Conservation (phyloP, 805 yeast species). For the Barnettozyma californica region DNA sequence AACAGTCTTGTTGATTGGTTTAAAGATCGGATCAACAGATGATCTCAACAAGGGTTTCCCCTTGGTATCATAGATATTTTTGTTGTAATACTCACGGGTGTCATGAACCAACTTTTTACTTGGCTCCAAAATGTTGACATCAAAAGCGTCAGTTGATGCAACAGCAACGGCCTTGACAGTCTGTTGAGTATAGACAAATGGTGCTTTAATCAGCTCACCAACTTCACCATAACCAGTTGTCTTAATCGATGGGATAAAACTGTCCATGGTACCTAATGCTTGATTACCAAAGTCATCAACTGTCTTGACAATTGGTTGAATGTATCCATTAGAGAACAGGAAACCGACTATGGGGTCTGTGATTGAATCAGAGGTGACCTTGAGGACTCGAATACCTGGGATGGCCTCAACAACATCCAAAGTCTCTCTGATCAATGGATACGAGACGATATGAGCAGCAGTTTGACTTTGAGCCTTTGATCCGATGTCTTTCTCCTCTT, state of each 20-base stretch:
- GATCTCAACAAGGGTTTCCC: slow-evolving; percentile 62
- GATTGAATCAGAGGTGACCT: slow-evolving; percentile 29
- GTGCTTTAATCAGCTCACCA: slow-evolving; percentile 44
- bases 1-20: slow-evolving; percentile 54
- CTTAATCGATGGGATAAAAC: slow-evolving; percentile 51
- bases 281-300: slow-evolving; percentile 52
- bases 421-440: slow-evolving; percentile 44
- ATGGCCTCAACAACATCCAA: slow-evolving; percentile 29
- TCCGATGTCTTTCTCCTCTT: not conserved
- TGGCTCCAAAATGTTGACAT: slow-evolving; percentile 39
- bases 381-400: slow-evolving; percentile 33
- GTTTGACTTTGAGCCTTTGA: slow-evolving; percentile 9
- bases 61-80: slow-evolving; percentile 47
- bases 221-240: slow-evolving; percentile 46
- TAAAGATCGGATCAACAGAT: slow-evolving; percentile 55
- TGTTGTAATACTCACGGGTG: slow-evolving; percentile 45
- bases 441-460: slow-evolving; percentile 36
- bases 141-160: slow-evolving; percentile 29
- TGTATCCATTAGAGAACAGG: slow-evolving; percentile 29
- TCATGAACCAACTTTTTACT: slow-evolving; percentile 41
- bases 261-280: slow-evolving; percentile 53
- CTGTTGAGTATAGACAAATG: slow-evolving; percentile 42
- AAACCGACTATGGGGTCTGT: slow-evolving; percentile 26
- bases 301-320: slow-evolving; percentile 38
- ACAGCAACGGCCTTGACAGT: slow-evolving; percentile 33